Evolutionary conservation across 345 rosid species (phyloP), one percentile per base, ranked within the genome.

Genomic region (Lepidium aucheri): DNA sequence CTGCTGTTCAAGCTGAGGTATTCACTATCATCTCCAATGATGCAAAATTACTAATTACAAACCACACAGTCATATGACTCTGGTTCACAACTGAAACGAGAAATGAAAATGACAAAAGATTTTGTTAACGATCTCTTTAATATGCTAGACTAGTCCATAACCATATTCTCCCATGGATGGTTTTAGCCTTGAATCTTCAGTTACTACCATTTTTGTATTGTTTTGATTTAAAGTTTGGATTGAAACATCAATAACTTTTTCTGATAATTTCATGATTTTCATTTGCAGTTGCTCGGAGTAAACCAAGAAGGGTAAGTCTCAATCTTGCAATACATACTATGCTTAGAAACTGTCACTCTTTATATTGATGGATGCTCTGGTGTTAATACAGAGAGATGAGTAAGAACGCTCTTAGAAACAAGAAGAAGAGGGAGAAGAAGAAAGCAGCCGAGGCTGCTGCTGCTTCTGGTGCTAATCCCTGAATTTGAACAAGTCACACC

Each of bases 381-480:
- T 38, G 39, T 45, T 53, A 18, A 43, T 55, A 6, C 57, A 87
- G 97, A 53, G 87, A 85, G 79, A 71, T 85, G 89, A 89, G 98
- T 86, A 92, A 92, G 76, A 89, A 75, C 68, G 97, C 97, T 9
- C 81, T 86, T 35, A 87, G 39, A 68, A 92, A 89, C 93, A 92
- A 89, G 85, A 90, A 89, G 77, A 91, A 87, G 72, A 80, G 96
- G 63, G 96, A 89, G 73, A 92, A 88, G 82, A 93, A 93, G 76
- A 89, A 85, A 71, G 87, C 90, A 3, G 75, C 87, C 0, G 87
- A 80, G 60, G 78, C 74, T 4, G 79, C 73, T 4, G 79, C 73
- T 47, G 74, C 74, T 67, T 42, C 65, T 18, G 70, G 65, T 6
- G 43, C 66, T 49, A 73, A 43, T 26, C 49, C 76, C 17, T 73